Evolutionary conservation across 139 green algal species (phyloP).

Genomic region (Astrephomene gubernaculifera): DNA sequence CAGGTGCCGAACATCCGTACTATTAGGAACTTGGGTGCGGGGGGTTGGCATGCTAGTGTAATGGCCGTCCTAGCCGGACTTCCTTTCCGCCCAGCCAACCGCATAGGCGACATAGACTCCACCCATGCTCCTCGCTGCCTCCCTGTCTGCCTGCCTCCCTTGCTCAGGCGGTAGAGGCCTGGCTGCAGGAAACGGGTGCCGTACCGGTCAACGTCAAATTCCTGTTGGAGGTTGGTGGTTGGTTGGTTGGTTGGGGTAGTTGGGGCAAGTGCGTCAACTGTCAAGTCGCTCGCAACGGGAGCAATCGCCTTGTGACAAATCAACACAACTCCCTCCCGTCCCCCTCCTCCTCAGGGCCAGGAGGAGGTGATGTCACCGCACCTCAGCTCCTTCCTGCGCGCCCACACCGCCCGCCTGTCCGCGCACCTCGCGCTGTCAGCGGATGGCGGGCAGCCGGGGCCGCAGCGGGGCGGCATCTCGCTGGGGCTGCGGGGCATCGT

Average conservation of each 20-base stretch:
- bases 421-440: conserved; percentile 69
- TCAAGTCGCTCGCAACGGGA: too few relatives aligned
- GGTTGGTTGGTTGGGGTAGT: not conserved
- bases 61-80: too few relatives aligned
- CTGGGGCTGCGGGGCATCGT: conserved; percentile 66
- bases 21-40: too few relatives aligned
- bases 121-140: too few relatives aligned
- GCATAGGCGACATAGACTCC: too few relatives aligned
- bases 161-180: conserved; percentile 49
- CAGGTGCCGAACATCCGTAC: too few relatives aligned
- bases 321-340: not conserved
- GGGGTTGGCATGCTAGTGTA: too few relatives aligned
- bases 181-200: conserved; percentile 19
- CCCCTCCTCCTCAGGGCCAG: conserved; percentile 40
- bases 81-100: too few relatives aligned
- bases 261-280: too few relatives aligned
- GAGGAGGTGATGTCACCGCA: conserved; percentile 60
- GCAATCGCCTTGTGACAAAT: too few relatives aligned
- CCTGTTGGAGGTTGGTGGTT: conserved; percentile 51
- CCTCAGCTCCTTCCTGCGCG: conserved; percentile 58
- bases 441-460: conserved; percentile 69
- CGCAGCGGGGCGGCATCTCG: conserved; percentile 50
- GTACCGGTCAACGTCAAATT: conserved; percentile 58
- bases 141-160: too few relatives aligned
- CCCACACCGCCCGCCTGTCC: conserved; percentile 56